These are phyloP conservation scores for Prosopis cineraria DNA, from an alignment of 306 rosid genomes.

Conservation along the genomic window DNA sequence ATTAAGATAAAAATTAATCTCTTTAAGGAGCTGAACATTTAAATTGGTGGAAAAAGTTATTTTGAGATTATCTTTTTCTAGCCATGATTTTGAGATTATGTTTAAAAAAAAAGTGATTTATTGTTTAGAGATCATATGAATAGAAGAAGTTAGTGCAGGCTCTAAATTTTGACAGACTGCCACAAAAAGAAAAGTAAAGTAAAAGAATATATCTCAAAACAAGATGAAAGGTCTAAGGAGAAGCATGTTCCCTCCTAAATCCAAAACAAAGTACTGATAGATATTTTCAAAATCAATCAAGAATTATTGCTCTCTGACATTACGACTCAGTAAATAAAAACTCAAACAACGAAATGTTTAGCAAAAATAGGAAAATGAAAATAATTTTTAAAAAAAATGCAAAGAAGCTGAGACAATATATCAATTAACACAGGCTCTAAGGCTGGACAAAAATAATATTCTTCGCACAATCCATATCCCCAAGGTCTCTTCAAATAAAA, in stretches of 20 bases:
- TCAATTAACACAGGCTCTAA: background rate
- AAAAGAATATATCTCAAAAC: background rate
- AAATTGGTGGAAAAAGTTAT: background rate
- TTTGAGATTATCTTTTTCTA: background rate
- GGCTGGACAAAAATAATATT: background rate
- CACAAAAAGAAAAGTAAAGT: background rate
- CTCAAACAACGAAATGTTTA: background rate
- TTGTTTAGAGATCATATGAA: background rate
- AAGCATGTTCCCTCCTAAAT: slow-evolving; percentile 19
- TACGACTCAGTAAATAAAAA: background rate
- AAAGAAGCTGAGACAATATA: background rate
- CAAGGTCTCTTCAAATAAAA: slow-evolving; percentile 23
- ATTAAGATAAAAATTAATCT: background rate
- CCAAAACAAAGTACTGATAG: background rate
- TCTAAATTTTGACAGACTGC: background rate
- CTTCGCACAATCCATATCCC: slow-evolving; percentile 1
- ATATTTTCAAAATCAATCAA: background rate
- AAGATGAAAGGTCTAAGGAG: slow-evolving; percentile 19
- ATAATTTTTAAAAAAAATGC: background rate
- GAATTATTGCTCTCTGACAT: background rate
- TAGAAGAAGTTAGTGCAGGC: background rate
- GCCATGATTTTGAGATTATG: background rate
- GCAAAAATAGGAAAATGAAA: background rate
- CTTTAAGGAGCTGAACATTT: background rate
- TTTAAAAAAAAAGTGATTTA: background rate